phyloP scores from a whole-genome alignment of 2,329 filamentous ascomycete genomes.

The Scorias spongiosa region DNA sequence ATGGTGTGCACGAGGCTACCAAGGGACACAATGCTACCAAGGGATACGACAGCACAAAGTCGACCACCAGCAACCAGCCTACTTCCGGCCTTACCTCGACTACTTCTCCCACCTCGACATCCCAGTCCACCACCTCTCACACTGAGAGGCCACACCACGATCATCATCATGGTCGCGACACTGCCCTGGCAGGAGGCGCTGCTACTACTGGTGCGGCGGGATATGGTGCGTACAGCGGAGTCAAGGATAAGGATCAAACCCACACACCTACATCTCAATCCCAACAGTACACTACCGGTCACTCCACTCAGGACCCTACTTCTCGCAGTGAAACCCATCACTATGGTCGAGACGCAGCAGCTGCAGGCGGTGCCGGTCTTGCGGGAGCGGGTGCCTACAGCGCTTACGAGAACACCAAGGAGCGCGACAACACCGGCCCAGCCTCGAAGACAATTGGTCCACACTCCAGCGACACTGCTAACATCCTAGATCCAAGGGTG shows the following conservation, averaged over 20 bases:
- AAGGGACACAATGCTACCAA: slow-evolving; percentile 2
- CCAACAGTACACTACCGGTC: not conserved
- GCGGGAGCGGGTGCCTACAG: not conserved
- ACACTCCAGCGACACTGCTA: slow-evolving; percentile 13
- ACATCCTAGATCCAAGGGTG: slow-evolving; percentile 12
- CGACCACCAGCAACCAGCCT: too few relatives aligned
- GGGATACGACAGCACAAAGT: too few relatives aligned
- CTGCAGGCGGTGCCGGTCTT: slow-evolving; percentile 1
- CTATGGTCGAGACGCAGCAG: not conserved
- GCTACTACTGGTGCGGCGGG: slow-evolving; percentile 14
- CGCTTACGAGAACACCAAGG: not conserved
- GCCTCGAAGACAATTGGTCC: slow-evolving; percentile 14
- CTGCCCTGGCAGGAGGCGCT: slow-evolving; percentile 17
- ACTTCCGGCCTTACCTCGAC: too few relatives aligned
- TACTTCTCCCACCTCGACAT: too few relatives aligned
- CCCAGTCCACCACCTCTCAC: slow-evolving; percentile 1
- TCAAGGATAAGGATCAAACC: slow-evolving; percentile 9
- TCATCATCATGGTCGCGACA: slow-evolving; percentile 19
- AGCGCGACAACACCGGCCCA: slow-evolving; percentile 4
- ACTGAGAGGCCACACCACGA: slow-evolving; percentile 7
- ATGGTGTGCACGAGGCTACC: slow-evolving; percentile 2
- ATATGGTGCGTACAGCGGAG: slow-evolving; percentile 6
- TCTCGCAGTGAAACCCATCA: not conserved
- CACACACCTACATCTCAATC: slow-evolving; percentile 6
- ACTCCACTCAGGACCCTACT: too few relatives aligned